These are phyloP conservation scores for Lentinula detonsa DNA, from an alignment of 768 basidiomycete species.

Conservation along the genomic window DNA sequence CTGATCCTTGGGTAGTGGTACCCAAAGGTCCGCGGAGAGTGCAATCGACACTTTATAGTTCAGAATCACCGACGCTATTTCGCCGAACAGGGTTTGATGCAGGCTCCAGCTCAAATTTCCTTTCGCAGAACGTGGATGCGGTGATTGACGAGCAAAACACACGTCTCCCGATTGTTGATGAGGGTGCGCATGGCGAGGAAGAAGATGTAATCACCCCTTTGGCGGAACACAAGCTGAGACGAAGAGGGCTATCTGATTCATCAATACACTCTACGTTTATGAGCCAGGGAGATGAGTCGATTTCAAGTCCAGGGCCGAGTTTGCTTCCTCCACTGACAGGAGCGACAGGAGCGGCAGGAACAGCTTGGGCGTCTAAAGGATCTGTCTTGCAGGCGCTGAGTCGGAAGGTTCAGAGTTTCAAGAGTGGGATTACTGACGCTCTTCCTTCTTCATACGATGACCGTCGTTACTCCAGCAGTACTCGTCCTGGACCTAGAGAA, in stretches of 20 bases:
- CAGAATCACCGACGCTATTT: constrained; percentile 16
- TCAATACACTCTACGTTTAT: constrained; percentile 86
- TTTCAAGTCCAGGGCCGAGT: not conserved
- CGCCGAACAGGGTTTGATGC: constrained; percentile 13
- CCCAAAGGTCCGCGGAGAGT: constrained; percentile 30
- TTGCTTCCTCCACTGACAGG: not conserved
- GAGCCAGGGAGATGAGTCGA: constrained; percentile 37
- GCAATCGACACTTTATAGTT: constrained; percentile 11
- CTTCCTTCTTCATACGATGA: not conserved
- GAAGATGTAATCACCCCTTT: constrained; percentile 45
- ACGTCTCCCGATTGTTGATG: constrained; percentile 14
- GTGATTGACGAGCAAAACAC: constrained; percentile 53
- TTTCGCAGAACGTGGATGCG: constrained; percentile 74
- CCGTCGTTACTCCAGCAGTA: not conserved
- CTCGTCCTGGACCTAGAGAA: not conserved
- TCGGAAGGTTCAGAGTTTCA: constrained; percentile 47
- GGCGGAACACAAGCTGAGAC: constrained; percentile 59
- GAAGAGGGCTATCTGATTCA: constrained; percentile 86
- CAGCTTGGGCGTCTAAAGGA: constrained; percentile 20
- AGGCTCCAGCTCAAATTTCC: constrained; percentile 19
- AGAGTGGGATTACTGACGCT: constrained; percentile 8
- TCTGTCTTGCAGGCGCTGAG: constrained; percentile 52
- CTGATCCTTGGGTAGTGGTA: constrained; percentile 73
- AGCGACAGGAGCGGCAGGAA: not conserved
- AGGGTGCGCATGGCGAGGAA: constrained; percentile 30